Evolutionary conservation across 2,329 filamentous ascomycete genomes (phyloP), one percentile per base, ranked within the genome.

Genomic region (Penicillium sp.): DNA sequence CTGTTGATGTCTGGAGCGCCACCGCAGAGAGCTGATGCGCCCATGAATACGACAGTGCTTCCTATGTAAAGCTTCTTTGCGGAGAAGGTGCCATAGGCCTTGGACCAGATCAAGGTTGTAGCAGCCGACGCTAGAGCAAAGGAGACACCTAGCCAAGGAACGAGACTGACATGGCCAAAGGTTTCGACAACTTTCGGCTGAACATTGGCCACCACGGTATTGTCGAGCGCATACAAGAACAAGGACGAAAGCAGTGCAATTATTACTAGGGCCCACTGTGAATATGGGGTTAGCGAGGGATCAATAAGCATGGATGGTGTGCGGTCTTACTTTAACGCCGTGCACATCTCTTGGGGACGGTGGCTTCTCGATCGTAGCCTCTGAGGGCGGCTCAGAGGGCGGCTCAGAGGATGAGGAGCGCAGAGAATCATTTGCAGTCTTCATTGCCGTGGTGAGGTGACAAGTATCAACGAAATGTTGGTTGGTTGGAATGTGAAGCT

Each of bases 1-100:
- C 75, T 75, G 49, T 73, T 61, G 65, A 77, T 75, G 29, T 60
- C 72, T 3, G 74, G 74, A 0, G 76, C 72, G 0, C 67, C 75
- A 26, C 76, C 78, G 51, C 76, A 78, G 3, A 76, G 50, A 0
- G 73, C 65, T 40, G 44, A 57, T 1, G 64, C 67, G 26, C 53
- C 58, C 48, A 68, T 62, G 52, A 70, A 66, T 20, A 67, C 8
- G 42, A 65, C 22, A 37, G 61, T 47, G 39, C 49, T 46, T 22
- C 50, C n/a, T 11, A 73, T 59, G 57, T 65, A 68, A 44, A 76
- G 47, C 69, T 67, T 74, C 55, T 80, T 81, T 8, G 69, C 66
- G 47, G 79, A 68, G 62, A 79, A 79, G 3, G 66, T 43, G 44
- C 26, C 42, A 26, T 47, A 61, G 11, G 48, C 29, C 16, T 45